phyloP scores from a whole-genome alignment of 129 eudicot genomes.

The Sambucus nigra region DNA sequence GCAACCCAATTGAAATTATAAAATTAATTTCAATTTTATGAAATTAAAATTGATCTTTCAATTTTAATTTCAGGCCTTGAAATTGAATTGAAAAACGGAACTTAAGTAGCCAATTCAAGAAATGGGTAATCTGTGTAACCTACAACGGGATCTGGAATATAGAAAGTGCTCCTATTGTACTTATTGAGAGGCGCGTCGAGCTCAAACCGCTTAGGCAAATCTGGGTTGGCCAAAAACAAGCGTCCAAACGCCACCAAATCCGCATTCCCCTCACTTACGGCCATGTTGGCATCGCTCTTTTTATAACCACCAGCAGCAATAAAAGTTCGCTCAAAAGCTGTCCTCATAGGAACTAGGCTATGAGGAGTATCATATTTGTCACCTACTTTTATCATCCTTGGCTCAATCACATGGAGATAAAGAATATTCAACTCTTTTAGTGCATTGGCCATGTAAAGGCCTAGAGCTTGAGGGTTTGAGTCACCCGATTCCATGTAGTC shows the following conservation, averaged over 20 bases:
- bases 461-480: constrained; percentile 47
- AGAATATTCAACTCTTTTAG: constrained; percentile 22
- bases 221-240: constrained; percentile 36
- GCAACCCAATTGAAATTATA: too few relatives aligned
- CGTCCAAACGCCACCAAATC: constrained; percentile 34
- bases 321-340: constrained; percentile 31
- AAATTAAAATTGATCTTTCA: too few relatives aligned
- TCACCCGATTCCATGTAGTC: constrained; percentile 32
- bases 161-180: constrained; percentile 29
- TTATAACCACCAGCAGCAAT: constrained; percentile 33
- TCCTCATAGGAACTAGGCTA: constrained; percentile 27
- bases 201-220: constrained; percentile 42
- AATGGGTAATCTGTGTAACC: constrained; percentile 43
- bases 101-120: constrained; percentile 17
- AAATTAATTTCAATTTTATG: too few relatives aligned
- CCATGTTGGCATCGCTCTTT: constrained; percentile 21
- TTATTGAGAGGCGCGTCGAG: constrained; percentile 20
- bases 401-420: constrained; percentile 34
- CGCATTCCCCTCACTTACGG: constrained; percentile 7
- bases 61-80: too few relatives aligned
- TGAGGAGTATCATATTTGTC: constrained; percentile 12
- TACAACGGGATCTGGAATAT: constrained; percentile 24
- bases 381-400: constrained; percentile 21
- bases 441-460: constrained; percentile 44
- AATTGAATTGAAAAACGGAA: too few relatives aligned